Conservation (phyloP, 2,329 filamentous ascomycete genomes). For the Cyphellophora attinorum region DNA sequence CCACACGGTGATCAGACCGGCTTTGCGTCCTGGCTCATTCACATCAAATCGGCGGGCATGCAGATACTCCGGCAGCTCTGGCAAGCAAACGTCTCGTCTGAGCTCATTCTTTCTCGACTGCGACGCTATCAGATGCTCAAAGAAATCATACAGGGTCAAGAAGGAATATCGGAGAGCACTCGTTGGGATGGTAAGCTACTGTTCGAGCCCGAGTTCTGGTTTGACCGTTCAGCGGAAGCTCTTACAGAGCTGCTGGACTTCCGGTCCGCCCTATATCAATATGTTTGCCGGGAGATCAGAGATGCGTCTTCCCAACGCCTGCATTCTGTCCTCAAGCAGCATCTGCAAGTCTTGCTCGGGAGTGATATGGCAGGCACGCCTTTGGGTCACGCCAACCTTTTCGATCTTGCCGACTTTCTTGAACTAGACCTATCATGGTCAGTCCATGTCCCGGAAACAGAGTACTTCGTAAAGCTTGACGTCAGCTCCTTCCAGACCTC, state of each 20-base stretch:
- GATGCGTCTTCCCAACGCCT: constrained; percentile 61
- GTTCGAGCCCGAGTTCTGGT: constrained; percentile 55
- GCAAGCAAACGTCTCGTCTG: constrained; percentile 68
- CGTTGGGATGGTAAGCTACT: constrained; percentile 64
- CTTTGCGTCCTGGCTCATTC: constrained; percentile 59
- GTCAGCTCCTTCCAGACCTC: constrained; percentile 55
- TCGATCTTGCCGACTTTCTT: constrained; percentile 90
- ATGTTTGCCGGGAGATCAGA: constrained; percentile 76
- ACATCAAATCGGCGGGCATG: constrained; percentile 59
- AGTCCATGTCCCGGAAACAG: constrained; percentile 42
- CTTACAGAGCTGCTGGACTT: constrained; percentile 70
- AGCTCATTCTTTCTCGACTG: constrained; percentile 67
- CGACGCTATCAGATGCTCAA: constrained; percentile 72
- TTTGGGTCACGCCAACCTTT: constrained; percentile 63
- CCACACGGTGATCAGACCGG: constrained; percentile 52
- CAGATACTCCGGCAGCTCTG: constrained; percentile 73
- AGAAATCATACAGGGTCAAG: constrained; percentile 61
- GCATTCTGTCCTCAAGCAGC: constrained; percentile 59
- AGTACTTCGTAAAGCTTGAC: constrained; percentile 57
- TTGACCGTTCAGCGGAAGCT: constrained; percentile 56
- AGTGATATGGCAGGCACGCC: constrained; percentile 54
- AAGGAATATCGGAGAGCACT: constrained; percentile 58
- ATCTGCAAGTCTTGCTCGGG: constrained; percentile 64
- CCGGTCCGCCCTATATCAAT: constrained; percentile 71
- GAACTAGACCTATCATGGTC: constrained; percentile 47